Percentiles rank a stretch among this genome's conserved stretches.
Evolutionary conservation across 495 filamentous ascomycete genomes (phyloP).

Genomic region (Penicillium argentinense): DNA sequence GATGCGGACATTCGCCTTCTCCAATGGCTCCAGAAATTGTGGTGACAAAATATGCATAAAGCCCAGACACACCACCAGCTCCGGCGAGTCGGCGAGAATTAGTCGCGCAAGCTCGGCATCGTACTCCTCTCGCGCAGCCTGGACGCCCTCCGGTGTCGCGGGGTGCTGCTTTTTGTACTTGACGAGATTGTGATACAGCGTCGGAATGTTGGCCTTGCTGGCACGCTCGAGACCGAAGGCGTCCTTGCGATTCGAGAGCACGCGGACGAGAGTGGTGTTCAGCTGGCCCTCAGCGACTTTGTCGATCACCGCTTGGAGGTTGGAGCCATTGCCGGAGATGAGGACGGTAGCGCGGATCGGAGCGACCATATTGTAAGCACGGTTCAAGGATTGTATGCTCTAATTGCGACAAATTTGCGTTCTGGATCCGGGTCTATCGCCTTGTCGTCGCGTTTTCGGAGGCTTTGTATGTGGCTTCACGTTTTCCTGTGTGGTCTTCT

Average conservation of each 20-base stretch:
- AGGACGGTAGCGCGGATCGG: constrained; percentile 58
- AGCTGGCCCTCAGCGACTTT: constrained; percentile 54
- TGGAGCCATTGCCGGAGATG: constrained; percentile 80
- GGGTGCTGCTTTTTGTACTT: constrained; percentile 58
- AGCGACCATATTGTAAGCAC: constrained; percentile 29
- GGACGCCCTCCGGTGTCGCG: constrained; percentile 40
- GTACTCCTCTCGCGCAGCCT: constrained; percentile 64
- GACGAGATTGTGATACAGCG: constrained; percentile 83
- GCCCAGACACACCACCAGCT: constrained; percentile 63
- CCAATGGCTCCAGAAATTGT: constrained; percentile 65
- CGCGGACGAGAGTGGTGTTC: constrained; percentile 67
- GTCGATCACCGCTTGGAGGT: constrained; percentile 90
- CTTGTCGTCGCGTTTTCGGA: background rate
- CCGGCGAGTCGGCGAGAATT: constrained; percentile 65
- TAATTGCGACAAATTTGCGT: background rate
- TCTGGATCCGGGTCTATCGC: too few relatives aligned
- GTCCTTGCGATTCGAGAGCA: constrained; percentile 79
- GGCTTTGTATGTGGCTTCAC: background rate
- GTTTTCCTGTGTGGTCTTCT: background rate
- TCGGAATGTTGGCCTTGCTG: constrained; percentile 66
- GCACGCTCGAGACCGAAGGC: constrained; percentile 81
- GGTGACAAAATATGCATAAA: constrained; percentile 61
- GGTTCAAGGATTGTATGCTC: background rate
- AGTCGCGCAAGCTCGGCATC: constrained; percentile 76
- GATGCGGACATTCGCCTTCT: constrained; percentile 58